Evolutionary conservation across 2,329 filamentous ascomycete species (phyloP).

Genomic region (Parascedosporium putredinis): DNA sequence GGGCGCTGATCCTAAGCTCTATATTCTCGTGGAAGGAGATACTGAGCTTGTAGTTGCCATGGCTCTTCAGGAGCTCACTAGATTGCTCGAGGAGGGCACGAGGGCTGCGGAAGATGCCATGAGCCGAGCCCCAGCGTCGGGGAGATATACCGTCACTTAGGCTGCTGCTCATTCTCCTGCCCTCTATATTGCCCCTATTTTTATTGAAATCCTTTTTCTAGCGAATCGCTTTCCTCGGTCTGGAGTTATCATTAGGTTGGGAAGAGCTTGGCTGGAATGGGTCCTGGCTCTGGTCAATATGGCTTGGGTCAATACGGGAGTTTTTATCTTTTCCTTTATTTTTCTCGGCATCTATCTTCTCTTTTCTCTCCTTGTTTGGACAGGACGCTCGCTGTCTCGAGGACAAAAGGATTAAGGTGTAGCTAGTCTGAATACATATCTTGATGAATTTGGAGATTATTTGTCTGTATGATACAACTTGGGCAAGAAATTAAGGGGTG

Average conservation of each 20-base stretch:
- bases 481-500: too few species aligned
- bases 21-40: constrained; percentile 95
- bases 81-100: constrained; percentile 80
- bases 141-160: constrained; percentile 71
- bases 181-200: neutral
- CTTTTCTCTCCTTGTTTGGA: neutral
- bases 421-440: neutral
- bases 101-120: constrained; percentile 83
- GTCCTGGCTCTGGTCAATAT: too few species aligned
- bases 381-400: neutral
- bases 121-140: constrained; percentile 64
- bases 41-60: constrained; percentile 86
- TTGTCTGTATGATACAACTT: too few species aligned
- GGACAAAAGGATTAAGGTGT: neutral
- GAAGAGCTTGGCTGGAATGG: too few species aligned
- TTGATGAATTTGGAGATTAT: neutral
- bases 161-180: neutral
- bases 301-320: too few species aligned
- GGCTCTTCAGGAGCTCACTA: constrained; percentile 82
- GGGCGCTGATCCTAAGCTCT: constrained; percentile 80
- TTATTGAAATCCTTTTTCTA: neutral
- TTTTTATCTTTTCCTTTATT: too few species aligned
- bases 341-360: neutral
- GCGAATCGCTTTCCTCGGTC: neutral
- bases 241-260: too few species aligned